Evolutionary conservation across 2,329 filamentous ascomycete genomes (phyloP), one percentile per base, ranked within the genome.

Genomic region (Apiospora sp.): DNA sequence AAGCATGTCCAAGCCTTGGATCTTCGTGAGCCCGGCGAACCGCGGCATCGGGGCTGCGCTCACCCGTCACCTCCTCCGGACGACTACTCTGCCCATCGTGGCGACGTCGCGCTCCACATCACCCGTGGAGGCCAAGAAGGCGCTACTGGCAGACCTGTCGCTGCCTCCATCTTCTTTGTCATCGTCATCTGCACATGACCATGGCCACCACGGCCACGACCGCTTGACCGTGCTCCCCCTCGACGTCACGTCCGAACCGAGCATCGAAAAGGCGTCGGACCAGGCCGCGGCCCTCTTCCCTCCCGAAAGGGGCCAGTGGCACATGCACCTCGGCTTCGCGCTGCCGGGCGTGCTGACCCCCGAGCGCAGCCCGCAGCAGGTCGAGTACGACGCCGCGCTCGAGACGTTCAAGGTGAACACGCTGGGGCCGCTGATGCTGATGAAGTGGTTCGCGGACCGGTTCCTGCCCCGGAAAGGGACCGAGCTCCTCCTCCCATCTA

Each of bases 341-440:
- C 83, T 95, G 2, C 92, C 94, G 0, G 94, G 94, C 0, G 85
- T 95, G 49, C 87, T 96, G 14, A 87, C 89, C 76, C 90, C 93
- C 0, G 94, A 97, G 79, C 94, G 92, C 80, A 89, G 90, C 1
- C 92, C 91, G 0, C 76, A 82, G 0, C 91, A 93, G 77, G 88
- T 96, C 72, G 84, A 92, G 73, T 87, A 89, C 72, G 85, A 84
- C 27, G 80, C 86, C 48, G 90, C 92, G 24, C 83, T 93, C n/a
- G 83, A 90, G 67, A 94, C 90, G n/a, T 92, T 94, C 81, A 86
- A 87, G 70, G 89, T 93, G 73, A 97, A 96, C 80, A 87, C 91
- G 0, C 84, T 96, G 2, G 93, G 93, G 0, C 93, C 93, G 0
- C 85, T 96, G 78, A 84, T 96, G 71, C 86, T 96, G 72, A 88